Conservation (phyloP, 805 yeast genomes). For the Pichia membranifaciens region DNA sequence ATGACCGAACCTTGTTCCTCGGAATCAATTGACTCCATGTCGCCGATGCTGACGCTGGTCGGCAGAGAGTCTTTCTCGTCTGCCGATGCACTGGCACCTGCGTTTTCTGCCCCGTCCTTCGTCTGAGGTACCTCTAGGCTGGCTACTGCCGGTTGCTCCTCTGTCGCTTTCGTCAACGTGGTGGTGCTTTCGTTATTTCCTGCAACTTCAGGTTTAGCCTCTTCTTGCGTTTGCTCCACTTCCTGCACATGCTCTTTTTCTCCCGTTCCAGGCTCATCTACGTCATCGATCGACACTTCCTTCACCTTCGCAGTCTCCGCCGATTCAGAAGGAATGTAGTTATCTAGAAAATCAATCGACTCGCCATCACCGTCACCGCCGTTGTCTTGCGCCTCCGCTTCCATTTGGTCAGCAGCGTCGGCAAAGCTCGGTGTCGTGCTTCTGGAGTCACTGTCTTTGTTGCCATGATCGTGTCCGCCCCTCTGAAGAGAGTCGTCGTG, state of each 20-base stretch:
- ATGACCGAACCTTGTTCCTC: conserved; percentile 11
- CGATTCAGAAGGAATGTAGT: neutral
- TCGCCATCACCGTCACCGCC: neutral
- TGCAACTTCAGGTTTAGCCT: neutral
- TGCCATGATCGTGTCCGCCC: no score
- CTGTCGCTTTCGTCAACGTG: neutral
- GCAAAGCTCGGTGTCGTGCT: neutral
- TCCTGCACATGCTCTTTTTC: neutral
- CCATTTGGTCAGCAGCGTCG: neutral
- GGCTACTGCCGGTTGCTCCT: neutral
- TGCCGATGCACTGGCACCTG: neutral
- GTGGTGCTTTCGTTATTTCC: neutral
- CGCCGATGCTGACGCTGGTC: conserved; percentile 4
- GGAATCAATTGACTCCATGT: conserved; percentile 14
- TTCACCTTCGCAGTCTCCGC: neutral
- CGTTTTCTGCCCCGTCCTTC: no score
- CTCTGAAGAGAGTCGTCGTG: no score
- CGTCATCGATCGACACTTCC: no score
- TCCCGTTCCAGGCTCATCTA: neutral
- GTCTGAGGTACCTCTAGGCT: no score
- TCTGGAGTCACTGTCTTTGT: conserved; percentile 1
- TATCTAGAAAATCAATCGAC: neutral
- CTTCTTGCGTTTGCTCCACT: neutral
- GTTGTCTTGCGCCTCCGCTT: no score
- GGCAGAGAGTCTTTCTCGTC: neutral